Evolutionary conservation across 192 early-diverging fungal species (phyloP).

Genomic region (Backusella tarrabulga): DNA sequence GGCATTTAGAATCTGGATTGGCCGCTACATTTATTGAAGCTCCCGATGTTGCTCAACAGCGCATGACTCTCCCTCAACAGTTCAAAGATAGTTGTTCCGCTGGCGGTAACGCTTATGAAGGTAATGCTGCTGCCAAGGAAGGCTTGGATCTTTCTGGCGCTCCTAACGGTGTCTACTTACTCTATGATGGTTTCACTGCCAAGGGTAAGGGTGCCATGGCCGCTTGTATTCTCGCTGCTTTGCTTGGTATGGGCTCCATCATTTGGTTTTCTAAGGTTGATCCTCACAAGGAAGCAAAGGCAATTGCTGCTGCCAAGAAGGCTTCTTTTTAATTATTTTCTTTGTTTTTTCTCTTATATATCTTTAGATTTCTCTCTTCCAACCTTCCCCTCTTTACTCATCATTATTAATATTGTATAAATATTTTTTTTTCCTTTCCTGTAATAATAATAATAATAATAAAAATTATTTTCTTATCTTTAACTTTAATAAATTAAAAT

Average conservation of each 20-base stretch:
- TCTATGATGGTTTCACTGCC: slow-evolving; percentile 55
- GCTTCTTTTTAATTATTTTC: not conserved
- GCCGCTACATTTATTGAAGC: slow-evolving; percentile 71
- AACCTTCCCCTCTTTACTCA: not conserved
- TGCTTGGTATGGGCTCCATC: slow-evolving; percentile 73
- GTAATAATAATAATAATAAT: not conserved
- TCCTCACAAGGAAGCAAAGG: slow-evolving; percentile 14
- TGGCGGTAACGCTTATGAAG: slow-evolving; percentile 54
- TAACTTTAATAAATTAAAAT: not conserved
- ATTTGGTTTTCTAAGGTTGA: slow-evolving; percentile 63
- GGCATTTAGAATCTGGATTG: slow-evolving; percentile 73
- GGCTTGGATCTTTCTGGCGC: slow-evolving; percentile 65
- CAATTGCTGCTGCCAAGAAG: slow-evolving; percentile 6
- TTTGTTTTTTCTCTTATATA: not conserved
- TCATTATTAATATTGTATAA: not conserved
- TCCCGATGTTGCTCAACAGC: slow-evolving; percentile 53
- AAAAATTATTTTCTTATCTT: not conserved
- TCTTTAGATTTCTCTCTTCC: not conserved
- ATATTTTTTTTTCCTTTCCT: not conserved
- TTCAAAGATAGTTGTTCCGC: slow-evolving; percentile 63
- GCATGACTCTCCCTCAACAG: slow-evolving; percentile 48
- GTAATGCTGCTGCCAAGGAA: slow-evolving; percentile 75
- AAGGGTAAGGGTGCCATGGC: slow-evolving; percentile 76
- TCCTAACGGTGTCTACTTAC: slow-evolving; percentile 47
- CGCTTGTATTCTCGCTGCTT: slow-evolving; percentile 67